Base-by-base conservation (phyloP, 345 rosid species). In the Lepidium sativum region DNA sequence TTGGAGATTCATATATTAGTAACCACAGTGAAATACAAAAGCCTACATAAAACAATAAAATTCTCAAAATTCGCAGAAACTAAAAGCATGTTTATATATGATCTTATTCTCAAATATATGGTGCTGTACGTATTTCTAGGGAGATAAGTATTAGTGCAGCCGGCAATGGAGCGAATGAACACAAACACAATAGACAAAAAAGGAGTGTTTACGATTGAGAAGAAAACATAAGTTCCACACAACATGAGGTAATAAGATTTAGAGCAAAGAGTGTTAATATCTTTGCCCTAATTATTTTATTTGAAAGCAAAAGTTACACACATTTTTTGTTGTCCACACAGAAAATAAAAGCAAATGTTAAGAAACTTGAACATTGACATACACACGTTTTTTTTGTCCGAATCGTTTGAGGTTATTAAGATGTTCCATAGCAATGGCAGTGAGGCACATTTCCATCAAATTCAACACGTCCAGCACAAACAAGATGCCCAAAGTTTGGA, bases 381-480 rank as follows among this genome's bases (percentile, higher is more conserved):
- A n/a, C n/a, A n/a, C n/a, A n/a, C n/a, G n/a, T n/a, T n/a, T n/a
- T n/a, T n/a, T n/a, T n/a, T n/a, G n/a, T n/a, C n/a, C n/a, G n/a
- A n/a, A 42, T 10, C 29, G 32, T 43, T 27, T 1, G n/a, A n/a
- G n/a, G n/a, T n/a, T n/a, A n/a, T n/a, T n/a, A n/a, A n/a, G n/a
- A n/a, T n/a, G n/a, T n/a, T 25, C 13, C 7, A 9, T 63, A 63
- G 68, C 68, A 63, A 23, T 63, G 68, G 35, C 68, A 49, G 16
- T 49, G 54, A 1, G 5, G 5, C 32, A 11, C 54, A 4, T 16
- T 9, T 23, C 9, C 16, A 15, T 49, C 54, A 13, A 49, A 32
- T 42, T 42, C 21, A 16, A 42, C 47, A 23, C 16, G 32, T 12
- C 32, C 54, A 6, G 16, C 15, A 49, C 54, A 49, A 1, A 49